Evolutionary conservation across 2,329 filamentous ascomycete species (phyloP).

Genomic region (Fusarium sp.): DNA sequence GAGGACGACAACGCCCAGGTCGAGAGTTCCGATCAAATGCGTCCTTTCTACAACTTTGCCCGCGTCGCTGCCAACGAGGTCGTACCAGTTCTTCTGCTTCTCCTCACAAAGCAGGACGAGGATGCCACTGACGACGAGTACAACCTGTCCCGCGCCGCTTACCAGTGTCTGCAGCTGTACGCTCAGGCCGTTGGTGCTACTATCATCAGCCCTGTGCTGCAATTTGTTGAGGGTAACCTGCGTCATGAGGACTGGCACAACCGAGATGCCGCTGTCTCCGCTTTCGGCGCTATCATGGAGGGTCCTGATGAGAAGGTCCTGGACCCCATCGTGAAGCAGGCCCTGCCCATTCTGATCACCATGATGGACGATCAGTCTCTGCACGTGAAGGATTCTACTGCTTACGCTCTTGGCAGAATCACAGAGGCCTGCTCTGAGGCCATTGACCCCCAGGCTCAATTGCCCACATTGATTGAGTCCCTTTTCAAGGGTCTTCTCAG

Average conservation of each 20-base stretch:
- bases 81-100: conserved; percentile 86
- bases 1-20: conserved; percentile 90
- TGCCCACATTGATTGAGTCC: conserved; percentile 86
- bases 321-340: conserved; percentile 95
- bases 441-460: conserved; percentile 85
- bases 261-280: conserved; percentile 94
- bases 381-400: conserved; percentile 94
- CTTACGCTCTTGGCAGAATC: conserved; percentile 94
- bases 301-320: conserved; percentile 93
- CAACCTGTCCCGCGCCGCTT: conserved; percentile 93
- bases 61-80: conserved; percentile 94
- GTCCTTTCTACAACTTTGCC: conserved; percentile 96
- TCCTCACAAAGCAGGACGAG: conserved; percentile 97
- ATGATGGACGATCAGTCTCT: conserved; percentile 92
- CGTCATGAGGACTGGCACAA: conserved; percentile 93
- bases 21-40: conserved; percentile 84
- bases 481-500: conserved; percentile 91
- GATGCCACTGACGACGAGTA: conserved; percentile 97
- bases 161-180: conserved; percentile 96
- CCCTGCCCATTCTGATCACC: conserved; percentile 87
- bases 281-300: conserved; percentile 99
- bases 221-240: conserved; percentile 92
- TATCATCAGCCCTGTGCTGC: conserved; percentile 86
- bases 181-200: conserved; percentile 88
- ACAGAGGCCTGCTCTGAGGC: conserved; percentile 93